Evolutionary conservation across 2,329 filamentous ascomycete species (phyloP), one percentile per base, ranked within the genome.

Genomic region (Colletotrichum costaricense): DNA sequence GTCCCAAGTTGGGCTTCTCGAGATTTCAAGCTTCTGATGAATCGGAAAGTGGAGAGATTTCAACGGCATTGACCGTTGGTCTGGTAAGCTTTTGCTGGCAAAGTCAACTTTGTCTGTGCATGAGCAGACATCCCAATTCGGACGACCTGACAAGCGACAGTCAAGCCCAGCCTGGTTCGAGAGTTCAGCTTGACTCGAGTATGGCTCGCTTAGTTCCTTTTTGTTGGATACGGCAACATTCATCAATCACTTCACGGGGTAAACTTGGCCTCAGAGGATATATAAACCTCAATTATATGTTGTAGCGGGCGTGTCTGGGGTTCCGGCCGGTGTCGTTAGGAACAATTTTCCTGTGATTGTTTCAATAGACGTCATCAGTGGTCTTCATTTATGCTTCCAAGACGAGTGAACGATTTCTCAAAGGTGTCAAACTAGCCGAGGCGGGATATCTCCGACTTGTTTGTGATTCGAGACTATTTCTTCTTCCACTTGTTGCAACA

Each of bases 81-180:
- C 16, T 52, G 28, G 22, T 58, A 67, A 55, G 28, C 3, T 55
- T 71, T 60, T 24, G n/a, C n/a, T 19, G 16, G 19, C 0, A 67
- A 65, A 57, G 24, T 33, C 52, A 55, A 49, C 4, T 42, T 22
- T 49, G 30, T 59, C 33, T 46, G 69, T 30, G 64, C 63, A 67
- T 67, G 49, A 57, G 49, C 22, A 59, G 35, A 55, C 24, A 30
- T 28, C 42, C 54, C 35, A 16, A 59, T 64, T 59, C 69, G 57
- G 58, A 63, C 49, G 69, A 28, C 56, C 22, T 72, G 69, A 69
- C 65, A 72, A 72, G 52, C 57, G n/a, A 54, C 52, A 67, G 30
- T 35, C 63, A 46, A 33, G 26, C 30, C 46, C 38, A 30, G 52
- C 11, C 59, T 16, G n/a, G 19, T 30, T 46, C 1, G 59, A 30